Evolutionary conservation across 768 basidiomycete species (phyloP).

Genomic region (Botryobasidium botryosum): DNA sequence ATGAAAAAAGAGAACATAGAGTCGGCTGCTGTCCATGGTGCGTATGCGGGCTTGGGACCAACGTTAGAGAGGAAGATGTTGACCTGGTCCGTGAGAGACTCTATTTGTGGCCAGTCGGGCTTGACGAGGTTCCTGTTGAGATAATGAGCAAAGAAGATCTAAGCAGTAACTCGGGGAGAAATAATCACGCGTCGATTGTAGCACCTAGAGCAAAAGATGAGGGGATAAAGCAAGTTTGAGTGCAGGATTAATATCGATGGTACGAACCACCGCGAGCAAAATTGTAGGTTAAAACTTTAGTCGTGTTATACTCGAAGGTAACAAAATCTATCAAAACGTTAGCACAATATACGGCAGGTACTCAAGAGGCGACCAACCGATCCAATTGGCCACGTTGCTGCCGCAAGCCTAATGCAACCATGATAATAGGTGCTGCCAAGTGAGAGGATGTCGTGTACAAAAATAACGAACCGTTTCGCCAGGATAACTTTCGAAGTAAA

Average conservation of each 20-base stretch:
- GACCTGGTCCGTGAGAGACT: slow-evolving; percentile 41
- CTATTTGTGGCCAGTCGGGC: slow-evolving; percentile 1
- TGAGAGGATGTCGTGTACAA: neutral
- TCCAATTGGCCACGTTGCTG: slow-evolving; percentile 40
- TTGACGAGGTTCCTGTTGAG: slow-evolving; percentile 2
- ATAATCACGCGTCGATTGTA: slow-evolving; percentile 2
- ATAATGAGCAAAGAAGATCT: no score
- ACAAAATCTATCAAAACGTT: no score
- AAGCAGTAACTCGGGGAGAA: no score
- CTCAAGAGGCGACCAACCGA: no score
- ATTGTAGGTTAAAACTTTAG: slow-evolving; percentile 41
- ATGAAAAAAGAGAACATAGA: slow-evolving; percentile 53
- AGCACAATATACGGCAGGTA: no score
- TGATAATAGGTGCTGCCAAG: slow-evolving; percentile 24
- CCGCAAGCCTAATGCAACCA: slow-evolving; percentile 27
- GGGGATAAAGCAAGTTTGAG: slow-evolving; percentile 24
- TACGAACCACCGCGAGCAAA: slow-evolving; percentile 50
- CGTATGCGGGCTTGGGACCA: slow-evolving; percentile 30
- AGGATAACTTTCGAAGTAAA: slow-evolving; percentile 24
- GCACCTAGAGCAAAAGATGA: slow-evolving; percentile 1
- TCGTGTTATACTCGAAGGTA: slow-evolving; percentile 35
- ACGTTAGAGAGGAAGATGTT: slow-evolving; percentile 35
- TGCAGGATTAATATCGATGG: slow-evolving; percentile 38
- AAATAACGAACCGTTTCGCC: neutral
- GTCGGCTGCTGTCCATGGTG: slow-evolving; percentile 40